Evolutionary conservation across 192 early-diverging fungal genomes (phyloP).

Genomic region (Coemansia asiatica): DNA sequence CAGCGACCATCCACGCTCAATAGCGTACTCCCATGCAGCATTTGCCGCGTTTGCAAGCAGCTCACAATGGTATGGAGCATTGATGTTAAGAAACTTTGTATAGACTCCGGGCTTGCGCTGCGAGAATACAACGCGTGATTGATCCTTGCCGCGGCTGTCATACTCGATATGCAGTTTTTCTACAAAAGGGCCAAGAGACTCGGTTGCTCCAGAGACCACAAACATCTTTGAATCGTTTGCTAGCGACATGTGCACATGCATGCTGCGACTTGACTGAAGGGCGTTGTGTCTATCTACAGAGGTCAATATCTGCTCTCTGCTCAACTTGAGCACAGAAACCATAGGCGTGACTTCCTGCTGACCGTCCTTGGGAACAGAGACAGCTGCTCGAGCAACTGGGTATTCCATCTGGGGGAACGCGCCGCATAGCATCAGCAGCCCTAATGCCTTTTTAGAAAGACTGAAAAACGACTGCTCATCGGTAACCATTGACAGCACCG

Average conservation of each 20-base stretch:
- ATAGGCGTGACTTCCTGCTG: constrained; percentile 77
- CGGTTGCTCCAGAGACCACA: constrained; percentile 80
- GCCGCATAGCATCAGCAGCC: constrained; percentile 82
- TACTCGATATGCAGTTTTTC: constrained; percentile 66
- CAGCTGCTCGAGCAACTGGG: constrained; percentile 70
- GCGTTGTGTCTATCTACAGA: constrained; percentile 73
- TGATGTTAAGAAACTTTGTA: constrained; percentile 79
- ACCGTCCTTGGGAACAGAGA: constrained; percentile 66
- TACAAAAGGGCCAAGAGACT: constrained; percentile 61
- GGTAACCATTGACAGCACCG: constrained; percentile 76
- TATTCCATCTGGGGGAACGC: constrained; percentile 78
- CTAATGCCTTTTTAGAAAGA: constrained; percentile 76
- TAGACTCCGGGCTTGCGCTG: constrained; percentile 80
- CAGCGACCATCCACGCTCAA: constrained; percentile 56
- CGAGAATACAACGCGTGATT: constrained; percentile 73
- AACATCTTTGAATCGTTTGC: constrained; percentile 77
- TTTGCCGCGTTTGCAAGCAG: constrained; percentile 65
- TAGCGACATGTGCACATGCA: constrained; percentile 75
- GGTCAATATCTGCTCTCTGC: constrained; percentile 67
- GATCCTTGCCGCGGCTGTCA: constrained; percentile 58
- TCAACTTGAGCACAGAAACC: constrained; percentile 79
- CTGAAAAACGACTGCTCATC: constrained; percentile 79
- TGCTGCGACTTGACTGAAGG: constrained; percentile 60
- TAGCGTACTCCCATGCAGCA: constrained; percentile 63
- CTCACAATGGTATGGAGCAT: constrained; percentile 80